Conservation (phyloP, 345 rosid genomes). For the Theobroma cacao region DNA sequence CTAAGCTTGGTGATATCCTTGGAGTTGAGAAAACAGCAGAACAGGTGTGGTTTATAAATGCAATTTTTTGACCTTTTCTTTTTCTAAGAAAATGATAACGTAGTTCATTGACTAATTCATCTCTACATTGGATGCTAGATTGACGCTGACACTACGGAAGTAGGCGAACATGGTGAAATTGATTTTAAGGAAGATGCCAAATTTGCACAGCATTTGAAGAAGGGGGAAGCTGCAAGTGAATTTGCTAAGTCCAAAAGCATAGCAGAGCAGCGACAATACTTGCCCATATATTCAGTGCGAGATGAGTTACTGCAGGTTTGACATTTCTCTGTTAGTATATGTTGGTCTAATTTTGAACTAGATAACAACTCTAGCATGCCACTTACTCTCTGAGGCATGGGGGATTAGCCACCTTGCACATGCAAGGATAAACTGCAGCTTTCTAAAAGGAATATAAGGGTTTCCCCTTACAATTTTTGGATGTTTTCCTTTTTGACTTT, state of each 20-base stretch:
- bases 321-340: constrained; percentile 14
- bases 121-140: constrained; percentile 41
- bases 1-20: constrained; percentile 90
- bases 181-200: constrained; percentile 92
- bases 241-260: constrained; percentile 83
- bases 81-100: background rate
- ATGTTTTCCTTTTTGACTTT: background rate
- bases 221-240: constrained; percentile 92
- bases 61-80: background rate
- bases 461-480: background rate
- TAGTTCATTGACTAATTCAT: background rate
- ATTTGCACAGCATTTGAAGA: constrained; percentile 88
- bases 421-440: background rate
- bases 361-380: background rate
- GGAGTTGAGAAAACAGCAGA: constrained; percentile 89
- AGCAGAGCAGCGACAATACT: constrained; percentile 85
- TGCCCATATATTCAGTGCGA: constrained; percentile 94
- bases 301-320: constrained; percentile 92
- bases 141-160: constrained; percentile 93
- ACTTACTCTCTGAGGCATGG: background rate
- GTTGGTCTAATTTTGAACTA: background rate
- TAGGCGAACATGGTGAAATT: constrained; percentile 88
- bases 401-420: background rate
- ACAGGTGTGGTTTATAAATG: constrained; percentile 46
- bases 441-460: background rate